phyloP scores from a whole-genome alignment of 768 basidiomycete genomes.

The Krasilnikovozyma curviuscula region DNA sequence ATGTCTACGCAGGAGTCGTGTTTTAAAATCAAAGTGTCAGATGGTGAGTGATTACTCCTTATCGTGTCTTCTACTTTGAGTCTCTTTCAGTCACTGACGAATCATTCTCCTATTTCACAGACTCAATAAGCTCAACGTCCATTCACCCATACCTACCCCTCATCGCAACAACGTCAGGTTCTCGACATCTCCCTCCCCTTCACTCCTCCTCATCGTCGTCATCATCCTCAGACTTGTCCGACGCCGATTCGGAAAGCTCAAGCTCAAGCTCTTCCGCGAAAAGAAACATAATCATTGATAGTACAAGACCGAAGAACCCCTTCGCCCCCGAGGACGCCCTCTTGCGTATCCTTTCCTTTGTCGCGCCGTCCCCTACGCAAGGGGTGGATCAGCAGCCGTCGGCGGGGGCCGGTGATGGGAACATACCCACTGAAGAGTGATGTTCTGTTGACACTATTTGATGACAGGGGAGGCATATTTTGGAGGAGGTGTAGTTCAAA shows the following conservation, averaged over 20 bases:
- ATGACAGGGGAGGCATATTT: too few species aligned
- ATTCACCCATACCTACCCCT: conserved; percentile 48
- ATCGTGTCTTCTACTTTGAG: neutral
- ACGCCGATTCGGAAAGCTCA: neutral
- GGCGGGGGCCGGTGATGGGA: too few species aligned
- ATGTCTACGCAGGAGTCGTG: conserved; percentile 17
- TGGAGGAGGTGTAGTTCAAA: too few species aligned
- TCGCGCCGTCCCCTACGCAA: too few species aligned
- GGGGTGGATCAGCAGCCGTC: too few species aligned
- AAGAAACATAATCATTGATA: too few species aligned
- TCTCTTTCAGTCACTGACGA: neutral
- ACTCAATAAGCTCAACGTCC: conserved; percentile 49
- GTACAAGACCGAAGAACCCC: too few species aligned
- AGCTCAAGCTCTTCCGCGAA: neutral
- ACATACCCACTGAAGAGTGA: too few species aligned
- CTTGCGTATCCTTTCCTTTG: too few species aligned
- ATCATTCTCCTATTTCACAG: conserved; percentile 27
- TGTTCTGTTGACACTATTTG: too few species aligned
- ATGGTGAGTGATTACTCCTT: conserved; percentile 30
- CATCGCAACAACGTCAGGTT: conserved; percentile 53
- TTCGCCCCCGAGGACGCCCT: too few species aligned
- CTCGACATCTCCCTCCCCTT: conserved; percentile 32
- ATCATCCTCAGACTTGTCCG: neutral
- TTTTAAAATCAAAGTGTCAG: conserved; percentile 37
- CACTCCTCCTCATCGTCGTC: neutral